Base-by-base conservation (phyloP, 2,329 filamentous ascomycete genomes). In the Fusarium mangiferae region DNA sequence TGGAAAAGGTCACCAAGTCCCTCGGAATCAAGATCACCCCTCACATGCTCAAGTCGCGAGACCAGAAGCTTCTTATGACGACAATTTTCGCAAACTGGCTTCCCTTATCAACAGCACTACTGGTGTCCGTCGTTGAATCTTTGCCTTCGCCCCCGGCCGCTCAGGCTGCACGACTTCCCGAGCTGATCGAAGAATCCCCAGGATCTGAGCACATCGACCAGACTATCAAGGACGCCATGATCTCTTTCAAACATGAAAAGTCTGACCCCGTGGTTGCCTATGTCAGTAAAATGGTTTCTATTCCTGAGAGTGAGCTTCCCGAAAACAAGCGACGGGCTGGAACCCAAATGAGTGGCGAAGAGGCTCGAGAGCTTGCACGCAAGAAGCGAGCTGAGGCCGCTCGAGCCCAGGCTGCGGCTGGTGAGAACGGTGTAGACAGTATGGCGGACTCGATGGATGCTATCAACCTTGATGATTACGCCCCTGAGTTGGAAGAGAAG, bases 221-320 rank as follows among this genome's bases (percentile, higher is more conserved):
- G 4, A 84, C 86, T 12, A 85, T 98, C 61, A 92, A 90, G 75
- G 87, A 93, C n/a, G 94, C 96, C 10, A 96, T 98, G 91, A 84
- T 93, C 5, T 87, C 91, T 1, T 98, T 97, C 80, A 93, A 93
- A 78, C 90, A 90, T 7, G 87, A 87, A 0, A 87, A 89, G 44
- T 87, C 91, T 1, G 92, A 93, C 65, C 95, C 96, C 0, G 91
- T 97, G 0, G 94, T 99, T 4, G 96, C 94, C 14, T 99, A 98
- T 75, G 94, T 99, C 69, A 98, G 96, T 84, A 99, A 99, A 82
- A 98, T 99, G 95, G 94, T 98, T 4, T 96, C 96, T 0, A 88
- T 99, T 18, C 96, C 95, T 0, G 94, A 97, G 79, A 98, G 94
- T 82, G 96, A 99, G 77, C 86, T 99, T 10, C 93, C 94, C 0